A percentile compares a stretch with the other conserved stretches of the same genome.
Evolutionary conservation across 2,329 filamentous ascomycete species (phyloP).

Genomic region (Rhexocercosporidium sp.): DNA sequence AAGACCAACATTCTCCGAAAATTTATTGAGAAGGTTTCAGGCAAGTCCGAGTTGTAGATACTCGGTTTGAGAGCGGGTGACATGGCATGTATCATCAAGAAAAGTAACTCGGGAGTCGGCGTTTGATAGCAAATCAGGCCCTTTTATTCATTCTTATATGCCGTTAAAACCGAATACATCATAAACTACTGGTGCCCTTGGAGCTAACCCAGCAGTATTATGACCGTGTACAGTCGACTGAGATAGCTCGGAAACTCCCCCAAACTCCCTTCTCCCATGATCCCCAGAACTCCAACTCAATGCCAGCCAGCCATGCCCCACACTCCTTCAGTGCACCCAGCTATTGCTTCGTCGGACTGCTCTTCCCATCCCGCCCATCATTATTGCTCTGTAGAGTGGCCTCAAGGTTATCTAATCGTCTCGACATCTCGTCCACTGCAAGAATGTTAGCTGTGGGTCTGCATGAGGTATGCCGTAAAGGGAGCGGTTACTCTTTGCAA

Average conservation of each 20-base stretch:
- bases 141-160: neutral
- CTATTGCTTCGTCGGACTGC: constrained; percentile 34
- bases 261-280: neutral
- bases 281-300: constrained; percentile 2
- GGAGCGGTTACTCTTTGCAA: constrained; percentile 73
- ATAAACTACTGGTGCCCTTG: neutral
- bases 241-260: neutral
- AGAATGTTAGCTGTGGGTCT: constrained; percentile 5
- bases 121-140: constrained; percentile 6
- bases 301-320: neutral
- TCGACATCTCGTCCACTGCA: constrained; percentile 92
- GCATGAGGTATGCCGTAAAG: neutral
- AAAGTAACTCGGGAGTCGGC: constrained; percentile 21
- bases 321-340: neutral
- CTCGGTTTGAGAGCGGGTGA: constrained; percentile 2
- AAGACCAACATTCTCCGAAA: constrained; percentile 87
- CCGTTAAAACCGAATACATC: neutral
- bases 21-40: constrained; percentile 68
- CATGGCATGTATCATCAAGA: constrained; percentile 16
- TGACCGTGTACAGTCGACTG: constrained; percentile 6
- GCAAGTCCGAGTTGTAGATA: constrained; percentile 60
- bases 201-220: constrained; percentile 2
- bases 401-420: constrained; percentile 79
- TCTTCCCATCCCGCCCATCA: constrained; percentile 33
- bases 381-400: constrained; percentile 36